These are phyloP conservation scores for Leersia perrieri DNA, from an alignment of 176 grass and related monocot species.

Conservation along the genomic window DNA sequence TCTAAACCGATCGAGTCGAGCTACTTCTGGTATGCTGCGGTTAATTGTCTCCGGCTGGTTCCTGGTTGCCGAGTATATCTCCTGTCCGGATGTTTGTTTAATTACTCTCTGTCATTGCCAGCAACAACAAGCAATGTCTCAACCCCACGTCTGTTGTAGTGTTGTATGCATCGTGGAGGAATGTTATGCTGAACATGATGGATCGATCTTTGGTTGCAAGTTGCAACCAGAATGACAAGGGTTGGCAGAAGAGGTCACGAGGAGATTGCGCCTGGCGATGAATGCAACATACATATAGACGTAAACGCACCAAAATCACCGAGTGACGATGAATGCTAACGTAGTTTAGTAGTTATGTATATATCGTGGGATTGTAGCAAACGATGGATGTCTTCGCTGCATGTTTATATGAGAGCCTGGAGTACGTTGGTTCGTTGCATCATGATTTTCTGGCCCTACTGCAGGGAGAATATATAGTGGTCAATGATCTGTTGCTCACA, in stretches of 20 bases:
- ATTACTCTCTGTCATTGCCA: not conserved
- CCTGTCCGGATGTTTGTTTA: not conserved
- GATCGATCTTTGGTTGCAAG: not conserved
- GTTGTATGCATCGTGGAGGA: not conserved
- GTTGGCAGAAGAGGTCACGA: not conserved
- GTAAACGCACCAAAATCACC: not conserved
- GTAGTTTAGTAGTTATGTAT: no score
- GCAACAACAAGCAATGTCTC: not conserved
- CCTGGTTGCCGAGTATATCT: not conserved
- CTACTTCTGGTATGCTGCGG: not conserved
- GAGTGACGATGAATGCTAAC: not conserved
- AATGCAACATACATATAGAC: not conserved
- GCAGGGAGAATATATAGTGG: no score
- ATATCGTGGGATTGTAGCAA: no score
- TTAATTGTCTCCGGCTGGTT: not conserved
- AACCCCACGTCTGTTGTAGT: not conserved
- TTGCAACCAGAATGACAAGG: not conserved
- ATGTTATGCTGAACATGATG: not conserved
- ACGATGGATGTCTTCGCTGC: no score
- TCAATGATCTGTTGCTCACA: no score
- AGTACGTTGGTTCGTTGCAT: no score
- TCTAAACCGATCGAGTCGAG: not conserved
- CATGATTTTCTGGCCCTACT: no score
- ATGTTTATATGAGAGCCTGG: no score
- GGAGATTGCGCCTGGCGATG: no score